These are phyloP conservation scores for Ambrosia trifida DNA, from an alignment of 129 eudicot genomes.

Conservation along the genomic window DNA sequence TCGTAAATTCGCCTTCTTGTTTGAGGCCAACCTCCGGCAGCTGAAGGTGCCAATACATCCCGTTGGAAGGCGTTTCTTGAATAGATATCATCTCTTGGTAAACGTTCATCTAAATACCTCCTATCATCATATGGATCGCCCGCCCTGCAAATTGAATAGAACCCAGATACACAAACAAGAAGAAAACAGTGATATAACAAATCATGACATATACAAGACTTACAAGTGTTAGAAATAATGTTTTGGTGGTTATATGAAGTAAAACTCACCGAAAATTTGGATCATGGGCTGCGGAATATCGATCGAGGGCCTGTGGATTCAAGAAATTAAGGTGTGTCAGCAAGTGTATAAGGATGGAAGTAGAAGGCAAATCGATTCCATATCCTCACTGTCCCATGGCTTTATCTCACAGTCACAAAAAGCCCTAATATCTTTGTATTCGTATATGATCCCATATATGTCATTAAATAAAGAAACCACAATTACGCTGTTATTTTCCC, in stretches of 20 bases:
- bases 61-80: slow-evolving; percentile 61
- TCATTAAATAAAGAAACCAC: slow-evolving; percentile 98
- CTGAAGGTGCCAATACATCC: slow-evolving; percentile 53
- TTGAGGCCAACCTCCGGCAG: slow-evolving; percentile 74
- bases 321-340: slow-evolving; percentile 98
- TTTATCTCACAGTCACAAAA: slow-evolving; percentile 76
- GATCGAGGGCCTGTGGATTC: slow-evolving; percentile 99
- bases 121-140: slow-evolving; percentile 83
- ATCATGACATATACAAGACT: neutral
- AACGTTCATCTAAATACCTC: slow-evolving; percentile 81
- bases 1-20: slow-evolving; percentile 77
- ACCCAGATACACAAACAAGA: slow-evolving; percentile 33
- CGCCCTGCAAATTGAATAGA: slow-evolving; percentile 58
- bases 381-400: slow-evolving; percentile 97
- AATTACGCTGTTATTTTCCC: slow-evolving; percentile 99
- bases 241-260: slow-evolving; percentile 18
- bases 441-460: slow-evolving; percentile 88
- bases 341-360: slow-evolving; percentile 73
- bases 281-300: slow-evolving; percentile 80
- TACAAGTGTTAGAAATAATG: slow-evolving; percentile 9
- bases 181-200: slow-evolving; percentile 32
- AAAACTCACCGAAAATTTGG: slow-evolving; percentile 87
- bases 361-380: slow-evolving; percentile 91
- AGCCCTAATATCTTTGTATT: slow-evolving; percentile 76
- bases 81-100: slow-evolving; percentile 66